Evolutionary conservation across 148 eudicot genomes (phyloP).

Genomic region (Suaeda aralocaspica): DNA sequence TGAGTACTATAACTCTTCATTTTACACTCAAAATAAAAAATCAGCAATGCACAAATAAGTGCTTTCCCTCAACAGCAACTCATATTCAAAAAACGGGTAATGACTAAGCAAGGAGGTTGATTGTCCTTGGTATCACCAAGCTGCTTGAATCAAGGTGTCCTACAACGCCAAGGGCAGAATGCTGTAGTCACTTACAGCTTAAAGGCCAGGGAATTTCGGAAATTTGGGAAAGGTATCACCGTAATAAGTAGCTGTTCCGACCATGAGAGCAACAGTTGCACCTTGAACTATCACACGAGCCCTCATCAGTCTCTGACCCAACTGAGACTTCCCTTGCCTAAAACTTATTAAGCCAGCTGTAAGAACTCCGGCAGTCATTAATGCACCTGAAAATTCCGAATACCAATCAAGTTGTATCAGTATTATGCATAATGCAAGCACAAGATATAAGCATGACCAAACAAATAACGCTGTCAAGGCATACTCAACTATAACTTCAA

Average conservation of each 20-base stretch:
- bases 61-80: constrained; percentile 1
- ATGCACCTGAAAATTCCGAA: constrained; percentile 54
- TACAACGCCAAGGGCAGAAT: not conserved
- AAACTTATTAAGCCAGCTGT: constrained; percentile 88
- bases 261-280: constrained; percentile 91
- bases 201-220: constrained; percentile 38
- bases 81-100: not conserved
- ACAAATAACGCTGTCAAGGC: no score
- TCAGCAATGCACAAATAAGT: constrained; percentile 4
- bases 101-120: not conserved
- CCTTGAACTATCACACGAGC: constrained; percentile 93
- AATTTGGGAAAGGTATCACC: constrained; percentile 62
- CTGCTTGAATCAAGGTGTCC: not conserved
- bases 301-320: constrained; percentile 90
- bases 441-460: not conserved
- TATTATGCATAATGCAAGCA: not conserved
- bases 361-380: constrained; percentile 81
- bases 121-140: not conserved
- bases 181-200: not conserved
- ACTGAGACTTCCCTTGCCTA: constrained; percentile 65
- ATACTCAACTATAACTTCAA: no score
- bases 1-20: not conserved
- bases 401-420: not conserved
- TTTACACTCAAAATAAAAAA: constrained; percentile 5
- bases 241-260: constrained; percentile 72